These are phyloP conservation scores for Lepiota venenata DNA, from an alignment of 768 basidiomycete species.

Conservation along the genomic window DNA sequence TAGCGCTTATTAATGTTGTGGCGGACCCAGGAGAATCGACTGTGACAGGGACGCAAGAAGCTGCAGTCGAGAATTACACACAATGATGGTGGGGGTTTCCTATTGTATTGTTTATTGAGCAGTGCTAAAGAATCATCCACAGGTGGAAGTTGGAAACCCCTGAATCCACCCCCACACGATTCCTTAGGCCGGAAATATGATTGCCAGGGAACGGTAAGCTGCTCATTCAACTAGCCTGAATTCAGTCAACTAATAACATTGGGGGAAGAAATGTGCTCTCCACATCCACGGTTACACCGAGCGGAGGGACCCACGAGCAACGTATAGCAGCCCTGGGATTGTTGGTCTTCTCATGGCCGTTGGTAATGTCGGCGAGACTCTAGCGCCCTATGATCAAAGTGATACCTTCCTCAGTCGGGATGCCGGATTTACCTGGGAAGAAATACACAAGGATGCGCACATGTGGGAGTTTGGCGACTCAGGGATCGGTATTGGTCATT, in stretches of 20 bases:
- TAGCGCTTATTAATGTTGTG: conserved; percentile 91
- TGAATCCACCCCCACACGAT: conserved; percentile 73
- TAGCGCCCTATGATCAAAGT: conserved; percentile 78
- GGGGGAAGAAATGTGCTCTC: conserved; percentile 68
- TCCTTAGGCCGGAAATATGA: conserved; percentile 70
- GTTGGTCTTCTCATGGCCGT: conserved; percentile 95
- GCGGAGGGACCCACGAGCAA: conserved; percentile 83
- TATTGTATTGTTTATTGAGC: conserved; percentile 1
- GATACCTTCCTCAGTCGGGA: conserved; percentile 98
- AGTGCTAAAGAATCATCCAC: neutral
- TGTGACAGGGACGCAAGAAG: conserved; percentile 65
- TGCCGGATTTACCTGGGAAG: conserved; percentile 97
- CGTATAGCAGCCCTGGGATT: conserved; percentile 89
- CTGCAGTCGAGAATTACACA: conserved; percentile 90
- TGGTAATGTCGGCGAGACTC: conserved; percentile 87
- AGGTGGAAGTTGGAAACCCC: conserved; percentile 86
- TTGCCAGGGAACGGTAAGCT: conserved; percentile 63
- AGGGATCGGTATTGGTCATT: conserved; percentile 88
- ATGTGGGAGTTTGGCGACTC: conserved; percentile 99
- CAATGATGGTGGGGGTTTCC: conserved; percentile 76
- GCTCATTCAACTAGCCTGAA: neutral
- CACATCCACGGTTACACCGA: conserved; percentile 97
- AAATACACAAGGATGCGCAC: conserved; percentile 97
- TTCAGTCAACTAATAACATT: neutral
- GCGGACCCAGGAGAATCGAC: conserved; percentile 74